Base-by-base conservation (phyloP, 2,329 filamentous ascomycete genomes). In the Botrytis squamosa region DNA sequence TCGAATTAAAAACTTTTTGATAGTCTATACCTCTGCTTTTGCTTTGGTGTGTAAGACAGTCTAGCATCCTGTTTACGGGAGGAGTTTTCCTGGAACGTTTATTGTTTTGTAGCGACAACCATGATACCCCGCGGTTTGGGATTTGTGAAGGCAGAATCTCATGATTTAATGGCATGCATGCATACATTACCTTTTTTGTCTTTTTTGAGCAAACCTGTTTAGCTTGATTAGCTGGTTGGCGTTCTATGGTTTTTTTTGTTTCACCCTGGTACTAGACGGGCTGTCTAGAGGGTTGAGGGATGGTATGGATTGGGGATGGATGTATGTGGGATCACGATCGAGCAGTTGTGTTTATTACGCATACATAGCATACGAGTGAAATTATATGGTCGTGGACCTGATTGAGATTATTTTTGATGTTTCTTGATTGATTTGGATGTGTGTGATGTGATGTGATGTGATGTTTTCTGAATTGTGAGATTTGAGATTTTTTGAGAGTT, bases 61-160 rank as follows among this genome's bases (percentile, higher is more conserved):
- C 80, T 81, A 80, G 80, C 77, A 81, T 79, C 76, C 78, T 81
- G 80, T 81, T 81, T 81, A 81, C 80, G 80, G 78, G 76, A 79
- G 80, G 78, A 79, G 78, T 77, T 77, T 75, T 75, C 74, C 38
- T 66, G 71, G 68, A 71, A 75, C 52, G 71, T 73, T 66, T 68
- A 73, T 73, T 72, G 68, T 72, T 75, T 64, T 36, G 22, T 64
- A 33, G 33, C 65, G 57, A 69, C 42, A 18, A 12, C 20, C 36
- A n/a, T n/a, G n/a, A 71, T 52, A 71, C 55, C 55, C 57, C 70
- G 46, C 70, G 38, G n/a, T 9, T 66, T 66, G 60, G n/a, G 46
- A 71, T 66, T 46, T 55, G 10, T 57, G 44, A 42, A 46, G 60
- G 40, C 33, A 29, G 70, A 12, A 70, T 60, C 36, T 57, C 16